Conservation (phyloP, 2,329 filamentous ascomycete species). For the Lachnellula willkommii region DNA sequence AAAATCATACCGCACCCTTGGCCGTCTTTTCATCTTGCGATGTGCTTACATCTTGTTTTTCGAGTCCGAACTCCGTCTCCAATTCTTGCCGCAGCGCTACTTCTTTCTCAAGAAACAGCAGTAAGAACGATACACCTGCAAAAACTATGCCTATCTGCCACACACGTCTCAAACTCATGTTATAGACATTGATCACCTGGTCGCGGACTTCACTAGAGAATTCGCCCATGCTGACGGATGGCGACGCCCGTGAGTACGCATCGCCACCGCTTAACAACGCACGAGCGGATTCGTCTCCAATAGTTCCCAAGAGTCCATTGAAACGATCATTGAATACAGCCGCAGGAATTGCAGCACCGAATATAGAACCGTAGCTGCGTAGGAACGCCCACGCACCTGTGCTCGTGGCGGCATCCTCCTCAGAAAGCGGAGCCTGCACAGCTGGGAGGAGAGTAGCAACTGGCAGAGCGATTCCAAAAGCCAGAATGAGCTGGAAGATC, state of each 20-base stretch:
- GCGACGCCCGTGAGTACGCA: constrained; percentile 5
- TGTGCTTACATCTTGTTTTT: background rate
- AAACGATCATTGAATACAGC: constrained; percentile 6
- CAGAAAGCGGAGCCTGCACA: constrained; percentile 33
- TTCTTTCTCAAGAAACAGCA: constrained; percentile 8
- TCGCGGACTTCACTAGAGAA: background rate
- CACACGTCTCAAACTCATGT: background rate
- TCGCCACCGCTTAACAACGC: background rate
- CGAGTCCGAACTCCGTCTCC: constrained; percentile 12
- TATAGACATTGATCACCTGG: constrained; percentile 1
- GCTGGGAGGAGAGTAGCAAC: constrained; percentile 40
- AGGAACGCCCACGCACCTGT: constrained; percentile 34
- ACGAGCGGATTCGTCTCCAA: background rate
- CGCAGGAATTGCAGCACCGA: constrained; percentile 38
- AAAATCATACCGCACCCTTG: no score
- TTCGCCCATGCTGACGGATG: background rate
- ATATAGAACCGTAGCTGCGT: constrained; percentile 41
- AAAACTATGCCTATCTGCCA: constrained; percentile 8
- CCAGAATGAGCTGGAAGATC: constrained; percentile 38
- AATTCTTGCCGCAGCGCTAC: constrained; percentile 3
- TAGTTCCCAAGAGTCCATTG: background rate
- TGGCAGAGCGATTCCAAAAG: constrained; percentile 39
- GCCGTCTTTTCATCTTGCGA: no score
- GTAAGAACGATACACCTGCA: constrained; percentile 1
- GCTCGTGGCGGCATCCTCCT: constrained; percentile 29